Conservation (phyloP, 2,329 filamentous ascomycete species). For the Scedosporium minutisporum region DNA sequence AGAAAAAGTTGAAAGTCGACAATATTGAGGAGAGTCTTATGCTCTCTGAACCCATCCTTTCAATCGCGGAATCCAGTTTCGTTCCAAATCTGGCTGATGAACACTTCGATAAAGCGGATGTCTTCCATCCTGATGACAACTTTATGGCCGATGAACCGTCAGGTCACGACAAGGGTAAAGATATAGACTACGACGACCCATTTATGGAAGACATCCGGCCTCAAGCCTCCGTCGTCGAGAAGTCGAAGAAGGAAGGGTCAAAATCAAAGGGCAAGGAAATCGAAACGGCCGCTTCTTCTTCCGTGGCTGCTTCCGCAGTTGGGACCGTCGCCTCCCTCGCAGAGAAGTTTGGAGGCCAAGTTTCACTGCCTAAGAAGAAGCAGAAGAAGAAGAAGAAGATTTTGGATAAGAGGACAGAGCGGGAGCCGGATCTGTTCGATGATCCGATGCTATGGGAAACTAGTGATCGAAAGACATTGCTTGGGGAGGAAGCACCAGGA, state of each 20-base stretch:
- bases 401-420: slow-evolving; percentile 27
- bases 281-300: slow-evolving; percentile 4
- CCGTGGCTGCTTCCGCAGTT: slow-evolving; percentile 17
- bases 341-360: slow-evolving; percentile 21
- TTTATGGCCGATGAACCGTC: neutral
- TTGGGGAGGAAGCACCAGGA: neutral
- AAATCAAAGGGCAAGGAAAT: neutral
- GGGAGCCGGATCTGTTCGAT: slow-evolving; percentile 33
- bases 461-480: neutral
- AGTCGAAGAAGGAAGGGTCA: neutral
- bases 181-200: neutral
- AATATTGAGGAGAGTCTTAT: slow-evolving; percentile 13
- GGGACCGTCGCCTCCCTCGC: slow-evolving; percentile 23
- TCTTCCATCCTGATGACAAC: neutral
- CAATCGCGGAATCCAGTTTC: neutral
- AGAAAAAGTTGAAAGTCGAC: slow-evolving; percentile 24
- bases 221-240: neutral
- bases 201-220: neutral
- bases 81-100: neutral
- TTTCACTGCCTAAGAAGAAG: slow-evolving; percentile 17
- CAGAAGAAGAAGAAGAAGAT: slow-evolving; percentile 29
- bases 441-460: slow-evolving; percentile 32
- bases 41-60: slow-evolving; percentile 17
- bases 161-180: neutral
- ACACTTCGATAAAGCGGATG: neutral